A percentile compares a stretch with the other conserved stretches of the same genome.
Conservation (phyloP, 805 yeast genomes). For the Scheffersomyces stipitis region DNA sequence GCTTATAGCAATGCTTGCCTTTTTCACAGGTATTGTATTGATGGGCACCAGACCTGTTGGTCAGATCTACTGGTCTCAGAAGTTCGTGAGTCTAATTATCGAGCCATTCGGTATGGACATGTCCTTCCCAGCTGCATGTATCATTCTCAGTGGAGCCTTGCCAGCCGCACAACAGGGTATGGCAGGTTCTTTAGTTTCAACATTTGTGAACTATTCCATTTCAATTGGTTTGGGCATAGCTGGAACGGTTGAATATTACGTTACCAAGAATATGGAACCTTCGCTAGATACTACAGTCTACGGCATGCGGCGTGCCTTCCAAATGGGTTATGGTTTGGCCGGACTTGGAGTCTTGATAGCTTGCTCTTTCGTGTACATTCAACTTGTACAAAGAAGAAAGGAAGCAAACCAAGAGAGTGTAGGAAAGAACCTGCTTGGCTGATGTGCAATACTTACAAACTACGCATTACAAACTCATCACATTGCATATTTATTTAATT, state of each 20-base stretch:
- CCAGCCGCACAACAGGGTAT: conserved; percentile 16
- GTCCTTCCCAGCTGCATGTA: conserved; percentile 17
- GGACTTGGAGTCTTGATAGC: conserved; percentile 28
- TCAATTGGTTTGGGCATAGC: conserved; percentile 37
- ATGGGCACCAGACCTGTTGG: conserved; percentile 17
- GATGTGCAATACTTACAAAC: too few species aligned
- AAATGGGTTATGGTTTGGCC: conserved; percentile 35
- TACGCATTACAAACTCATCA: too few species aligned
- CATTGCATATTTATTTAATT: too few species aligned
- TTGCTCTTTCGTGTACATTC: conserved; percentile 13
- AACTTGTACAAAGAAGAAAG: conserved; percentile 1
- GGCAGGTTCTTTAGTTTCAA: conserved; percentile 17
- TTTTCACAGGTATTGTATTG: conserved; percentile 10
- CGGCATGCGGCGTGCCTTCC: conserved; percentile 27
- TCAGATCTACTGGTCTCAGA: conserved; percentile 18
- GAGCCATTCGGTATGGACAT: conserved; percentile 18
- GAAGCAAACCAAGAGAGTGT: neutral
- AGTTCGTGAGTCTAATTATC: conserved; percentile 12
- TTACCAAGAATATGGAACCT: conserved; percentile 15
- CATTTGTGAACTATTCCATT: conserved; percentile 20
- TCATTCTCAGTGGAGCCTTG: conserved; percentile 11
- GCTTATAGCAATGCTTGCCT: conserved; percentile 11
- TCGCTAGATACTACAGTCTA: conserved; percentile 14
- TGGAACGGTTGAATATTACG: conserved; percentile 32
- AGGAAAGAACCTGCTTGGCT: too few species aligned